phyloP scores from a whole-genome alignment of 805 yeast genomes.

The Saccharomyces jurei region DNA sequence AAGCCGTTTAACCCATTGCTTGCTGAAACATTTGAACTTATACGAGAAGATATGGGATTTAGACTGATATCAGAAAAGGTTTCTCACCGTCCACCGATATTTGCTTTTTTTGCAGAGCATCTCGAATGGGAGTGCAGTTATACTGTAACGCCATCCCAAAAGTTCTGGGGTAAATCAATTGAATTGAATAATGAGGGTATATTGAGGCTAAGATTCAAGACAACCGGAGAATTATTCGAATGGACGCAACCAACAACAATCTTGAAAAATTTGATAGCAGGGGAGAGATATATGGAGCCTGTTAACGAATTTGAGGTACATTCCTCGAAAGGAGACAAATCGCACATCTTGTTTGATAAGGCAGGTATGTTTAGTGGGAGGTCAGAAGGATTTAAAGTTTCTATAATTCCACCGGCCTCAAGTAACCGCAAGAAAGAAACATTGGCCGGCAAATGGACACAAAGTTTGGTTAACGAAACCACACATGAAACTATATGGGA shows the following conservation, averaged over 20 bases:
- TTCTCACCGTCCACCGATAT: conserved; percentile 69
- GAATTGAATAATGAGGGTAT: conserved; percentile 75
- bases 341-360: conserved; percentile 65
- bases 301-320: conserved; percentile 55
- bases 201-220: conserved; percentile 46
- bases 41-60: conserved; percentile 72
- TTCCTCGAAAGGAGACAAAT: conserved; percentile 60
- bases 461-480: conserved; percentile 38
- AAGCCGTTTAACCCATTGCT: conserved; percentile 93
- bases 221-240: conserved; percentile 58
- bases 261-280: conserved; percentile 82
- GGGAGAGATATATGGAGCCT: conserved; percentile 92
- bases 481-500: conserved; percentile 52
- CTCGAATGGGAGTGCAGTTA: conserved; percentile 60
- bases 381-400: conserved; percentile 50
- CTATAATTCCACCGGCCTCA: conserved; percentile 28
- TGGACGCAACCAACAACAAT: conserved; percentile 81
- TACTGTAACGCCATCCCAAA: conserved; percentile 68
- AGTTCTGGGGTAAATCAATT: conserved; percentile 90
- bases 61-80: conserved; percentile 80
- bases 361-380: conserved; percentile 81
- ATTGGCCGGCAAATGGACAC: conserved; percentile 77
- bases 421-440: conserved; percentile 14
- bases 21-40: conserved; percentile 89
- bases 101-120: conserved; percentile 74